Evolutionary conservation across 1,284 basidiomycete species (phyloP).

Genomic region (Mycena sp.): DNA sequence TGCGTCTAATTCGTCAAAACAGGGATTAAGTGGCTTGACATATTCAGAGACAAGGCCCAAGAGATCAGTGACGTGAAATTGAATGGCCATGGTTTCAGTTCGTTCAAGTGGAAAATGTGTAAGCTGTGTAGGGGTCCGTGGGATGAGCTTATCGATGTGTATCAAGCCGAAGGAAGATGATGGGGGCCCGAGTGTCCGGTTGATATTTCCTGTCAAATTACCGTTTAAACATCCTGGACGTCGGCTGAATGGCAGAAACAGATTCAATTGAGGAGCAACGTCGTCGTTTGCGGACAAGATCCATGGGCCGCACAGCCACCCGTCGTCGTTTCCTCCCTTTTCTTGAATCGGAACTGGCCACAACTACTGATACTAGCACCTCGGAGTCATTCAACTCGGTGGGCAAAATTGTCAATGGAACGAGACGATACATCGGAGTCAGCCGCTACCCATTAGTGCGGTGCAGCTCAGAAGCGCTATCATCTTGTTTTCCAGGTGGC

Average conservation of each 20-base stretch:
- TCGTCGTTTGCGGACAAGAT: too few relatives aligned
- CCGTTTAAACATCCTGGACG: not conserved
- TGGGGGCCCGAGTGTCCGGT: not conserved
- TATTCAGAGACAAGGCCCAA: slow-evolving; percentile 19
- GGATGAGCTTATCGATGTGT: not conserved
- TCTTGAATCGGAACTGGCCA: too few relatives aligned
- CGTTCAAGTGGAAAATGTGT: not conserved
- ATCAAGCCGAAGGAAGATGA: slow-evolving; percentile 2
- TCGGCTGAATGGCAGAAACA: not conserved
- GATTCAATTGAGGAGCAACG: not conserved
- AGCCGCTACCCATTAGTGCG: too few relatives aligned
- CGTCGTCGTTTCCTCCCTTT: too few relatives aligned
- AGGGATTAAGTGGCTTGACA: slow-evolving; percentile 26
- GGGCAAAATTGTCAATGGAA: too few relatives aligned
- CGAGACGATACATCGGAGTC: too few relatives aligned
- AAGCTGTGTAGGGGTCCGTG: not conserved
- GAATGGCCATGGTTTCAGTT: slow-evolving; percentile 11
- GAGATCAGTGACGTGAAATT: slow-evolving; percentile 22
- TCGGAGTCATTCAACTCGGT: too few relatives aligned
- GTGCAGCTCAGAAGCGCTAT: too few relatives aligned
- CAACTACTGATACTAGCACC: too few relatives aligned
- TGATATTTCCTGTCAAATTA: slow-evolving; percentile 10
- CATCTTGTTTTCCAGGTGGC: too few relatives aligned
- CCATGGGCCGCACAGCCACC: too few relatives aligned
- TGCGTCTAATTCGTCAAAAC: slow-evolving; percentile 26